Base-by-base conservation (phyloP, 371 early-diverging fungal genomes). In the Rhizopus microsporus region DNA sequence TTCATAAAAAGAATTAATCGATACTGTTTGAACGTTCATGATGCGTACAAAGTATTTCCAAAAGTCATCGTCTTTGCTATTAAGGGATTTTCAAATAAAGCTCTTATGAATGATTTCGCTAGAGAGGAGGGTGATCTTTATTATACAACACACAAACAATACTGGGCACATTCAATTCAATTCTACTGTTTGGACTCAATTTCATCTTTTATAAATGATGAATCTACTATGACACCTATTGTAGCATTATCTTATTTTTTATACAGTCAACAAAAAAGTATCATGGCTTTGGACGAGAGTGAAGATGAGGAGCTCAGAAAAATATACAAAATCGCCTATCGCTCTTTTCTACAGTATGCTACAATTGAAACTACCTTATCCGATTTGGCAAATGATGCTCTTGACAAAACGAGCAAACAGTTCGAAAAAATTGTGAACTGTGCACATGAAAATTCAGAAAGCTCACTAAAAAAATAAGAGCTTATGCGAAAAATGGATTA, bases 401-500 rank as follows among this genome's bases (percentile, higher is more conserved):
- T 54, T 43, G 54, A 54, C n/a, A 54, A 54, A 44, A 54, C 8
- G 4, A 54, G 15, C 0, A 54, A 44, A 32, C 31, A 44, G 7
- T 44, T 54, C 33, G 45, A 54, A 43, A 54, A 54, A 54, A 54
- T 43, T 54, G 23, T 51, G 39, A 51, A 51, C 42, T 54, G 33
- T 54, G 45, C 54, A 39, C 54, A 43, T 43, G 54, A 44, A 54
- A 43, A 54, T 53, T 51, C 39, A 51, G 51, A 51, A 39, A 51
- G 51, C 23, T 51, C 51, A 51, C 4, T 51, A 51, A 51, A 51
- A 45, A 42, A 51, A 51, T 51, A 51, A 51, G 35, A 34, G n/a
- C 29, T 43, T 54, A 54, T 40, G 53, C 53, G 5, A 52, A 52
- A 39, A 52, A 40, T 42, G 43, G 45, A 43, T 12, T 54, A 33